Evolutionary conservation across 768 basidiomycete genomes (phyloP).

Genomic region (Boletus bicolor): DNA sequence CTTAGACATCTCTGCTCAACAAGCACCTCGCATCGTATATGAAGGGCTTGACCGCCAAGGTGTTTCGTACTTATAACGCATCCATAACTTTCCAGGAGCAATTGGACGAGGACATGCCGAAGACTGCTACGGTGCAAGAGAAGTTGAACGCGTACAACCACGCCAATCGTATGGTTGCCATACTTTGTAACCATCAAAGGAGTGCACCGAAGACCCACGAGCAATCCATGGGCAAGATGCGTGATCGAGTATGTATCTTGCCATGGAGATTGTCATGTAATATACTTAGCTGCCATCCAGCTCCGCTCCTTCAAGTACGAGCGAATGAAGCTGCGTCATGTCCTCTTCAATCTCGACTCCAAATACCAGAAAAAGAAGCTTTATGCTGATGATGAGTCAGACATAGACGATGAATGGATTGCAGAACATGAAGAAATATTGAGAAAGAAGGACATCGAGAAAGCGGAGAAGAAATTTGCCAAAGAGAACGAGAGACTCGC

Average conservation of each 20-base stretch:
- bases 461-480: constrained; percentile 89
- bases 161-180: constrained; percentile 95
- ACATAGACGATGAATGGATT: constrained; percentile 92
- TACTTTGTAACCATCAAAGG: constrained; percentile 98
- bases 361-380: constrained; percentile 80
- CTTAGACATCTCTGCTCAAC: constrained; percentile 79
- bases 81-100: constrained; percentile 94
- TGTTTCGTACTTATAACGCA: constrained; percentile 99
- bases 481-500: constrained; percentile 87
- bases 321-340: constrained; percentile 93
- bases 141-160: constrained; percentile 97
- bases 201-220: constrained; percentile 90
- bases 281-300: constrained; percentile 40
- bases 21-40: constrained; percentile 91
- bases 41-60: constrained; percentile 98
- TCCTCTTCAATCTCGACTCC: constrained; percentile 71
- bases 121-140: constrained; percentile 80
- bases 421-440: constrained; percentile 72
- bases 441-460: constrained; percentile 82
- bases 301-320: constrained; percentile 90
- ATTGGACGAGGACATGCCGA: constrained; percentile 69
- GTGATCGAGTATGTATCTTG: constrained; percentile 65
- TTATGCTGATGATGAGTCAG: constrained; percentile 82
- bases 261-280: background rate
- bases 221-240: constrained; percentile 92